These are phyloP conservation scores for Wallacemonas sp. DNA, from an alignment of 208 protist genomes.

Conservation along the genomic window DNA sequence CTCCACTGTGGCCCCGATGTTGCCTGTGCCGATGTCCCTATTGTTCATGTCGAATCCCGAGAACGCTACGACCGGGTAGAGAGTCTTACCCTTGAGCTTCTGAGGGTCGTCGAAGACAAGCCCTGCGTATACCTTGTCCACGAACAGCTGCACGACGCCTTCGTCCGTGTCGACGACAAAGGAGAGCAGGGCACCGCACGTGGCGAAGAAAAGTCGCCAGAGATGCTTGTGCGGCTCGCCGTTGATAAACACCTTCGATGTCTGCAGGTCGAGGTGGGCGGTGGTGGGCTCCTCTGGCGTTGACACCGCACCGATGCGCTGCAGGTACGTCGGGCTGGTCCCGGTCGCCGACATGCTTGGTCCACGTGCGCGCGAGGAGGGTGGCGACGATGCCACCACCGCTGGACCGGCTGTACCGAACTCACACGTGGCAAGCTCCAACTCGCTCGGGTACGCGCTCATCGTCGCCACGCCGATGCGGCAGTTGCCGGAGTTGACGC, in stretches of 20 bases:
- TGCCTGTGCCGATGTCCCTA: conserved; percentile 51
- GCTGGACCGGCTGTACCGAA: conserved; percentile 17
- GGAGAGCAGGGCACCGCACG: conserved; percentile 55
- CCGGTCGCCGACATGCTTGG: neutral
- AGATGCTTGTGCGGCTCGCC: conserved; percentile 58
- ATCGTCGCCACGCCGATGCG: conserved; percentile 67
- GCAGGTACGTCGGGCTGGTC: conserved; percentile 28
- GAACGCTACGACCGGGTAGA: conserved; percentile 73
- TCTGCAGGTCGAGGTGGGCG: conserved; percentile 70
- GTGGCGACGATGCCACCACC: neutral
- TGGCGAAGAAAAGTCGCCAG: conserved; percentile 70
- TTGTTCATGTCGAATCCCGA: conserved; percentile 70
- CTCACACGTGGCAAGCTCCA: conserved; percentile 31
- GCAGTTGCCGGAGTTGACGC: conserved; percentile 70
- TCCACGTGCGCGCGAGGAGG: neutral
- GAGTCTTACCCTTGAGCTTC: conserved; percentile 55
- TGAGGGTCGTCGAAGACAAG: conserved; percentile 52
- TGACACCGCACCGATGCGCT: conserved; percentile 32
- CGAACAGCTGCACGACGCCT: conserved; percentile 79
- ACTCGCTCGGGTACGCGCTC: conserved; percentile 37
- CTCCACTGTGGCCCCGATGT: conserved; percentile 44
- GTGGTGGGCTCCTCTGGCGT: conserved; percentile 19
- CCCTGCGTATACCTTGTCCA: conserved; percentile 74
- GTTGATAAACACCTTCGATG: conserved; percentile 65
- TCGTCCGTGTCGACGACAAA: conserved; percentile 85